Conservation (phyloP, 192 early-diverging fungal genomes). For the Gonapodya prolifera region DNA sequence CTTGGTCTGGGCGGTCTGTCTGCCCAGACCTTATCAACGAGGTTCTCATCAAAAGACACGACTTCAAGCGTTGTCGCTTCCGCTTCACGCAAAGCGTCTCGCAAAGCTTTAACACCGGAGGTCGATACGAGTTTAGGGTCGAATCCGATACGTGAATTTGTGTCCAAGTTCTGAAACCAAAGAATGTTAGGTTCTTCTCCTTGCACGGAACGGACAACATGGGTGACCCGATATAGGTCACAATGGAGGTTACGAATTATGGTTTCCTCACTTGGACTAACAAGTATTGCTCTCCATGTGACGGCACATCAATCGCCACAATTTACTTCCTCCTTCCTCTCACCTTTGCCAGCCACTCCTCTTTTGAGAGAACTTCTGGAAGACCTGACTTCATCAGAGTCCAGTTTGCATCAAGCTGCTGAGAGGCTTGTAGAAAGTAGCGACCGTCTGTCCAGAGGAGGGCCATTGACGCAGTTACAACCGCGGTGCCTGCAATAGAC, state of each 20-base stretch:
- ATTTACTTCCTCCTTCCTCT: neutral
- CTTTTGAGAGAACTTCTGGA: conserved; percentile 75
- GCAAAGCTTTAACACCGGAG: conserved; percentile 43
- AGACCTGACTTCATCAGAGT: conserved; percentile 85
- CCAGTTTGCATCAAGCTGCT: conserved; percentile 90
- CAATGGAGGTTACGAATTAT: neutral
- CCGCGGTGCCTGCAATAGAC: conserved; percentile 53
- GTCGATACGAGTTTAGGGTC: conserved; percentile 79
- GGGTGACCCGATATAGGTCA: neutral
- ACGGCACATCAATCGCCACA: conserved; percentile 15
- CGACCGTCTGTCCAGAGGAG: conserved; percentile 94
- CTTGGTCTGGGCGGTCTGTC: conserved; percentile 59
- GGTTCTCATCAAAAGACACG: conserved; percentile 60
- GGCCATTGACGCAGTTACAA: conserved; percentile 65
- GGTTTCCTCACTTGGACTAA: neutral
- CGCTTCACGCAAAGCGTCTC: conserved; percentile 33
- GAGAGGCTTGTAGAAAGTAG: conserved; percentile 90
- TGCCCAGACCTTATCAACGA: conserved; percentile 79
- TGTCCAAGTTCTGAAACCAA: conserved; percentile 32
- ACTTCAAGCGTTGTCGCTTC: conserved; percentile 38
- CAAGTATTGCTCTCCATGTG: too few species aligned
- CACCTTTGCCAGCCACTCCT: conserved; percentile 71
- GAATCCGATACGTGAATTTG: conserved; percentile 73
- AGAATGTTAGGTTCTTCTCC: too few species aligned
- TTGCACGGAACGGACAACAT: too few species aligned